Evolutionary conservation across 1,139 yeast species (phyloP), one percentile per base, ranked within the genome.

Genomic region (Yamadazyma oceani): DNA sequence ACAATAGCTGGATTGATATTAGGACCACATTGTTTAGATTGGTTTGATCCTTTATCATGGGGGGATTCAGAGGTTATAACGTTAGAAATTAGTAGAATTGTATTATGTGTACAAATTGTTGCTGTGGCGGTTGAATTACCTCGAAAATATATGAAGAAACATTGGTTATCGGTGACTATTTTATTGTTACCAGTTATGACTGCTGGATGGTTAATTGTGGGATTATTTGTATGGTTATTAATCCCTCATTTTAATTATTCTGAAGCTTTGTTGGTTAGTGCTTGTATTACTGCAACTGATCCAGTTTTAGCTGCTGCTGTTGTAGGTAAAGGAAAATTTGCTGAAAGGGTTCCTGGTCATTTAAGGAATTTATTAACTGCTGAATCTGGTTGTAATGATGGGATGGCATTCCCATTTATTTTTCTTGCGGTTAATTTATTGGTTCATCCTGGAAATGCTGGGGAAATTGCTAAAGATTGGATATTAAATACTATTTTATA

Each of bases 101-200:
- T 90, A 10, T 67, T 92, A 51, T 86, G 95, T 58, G 80, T 92
- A 38, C 97, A 92, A 66, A 92, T 92, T 53, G 95, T 92, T 52
- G 97, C 97, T 10, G 97, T 90, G 32, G 96, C 98, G 1, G 97
- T 92, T 28, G 97, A 92, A 63, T 70, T 92, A 61, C 98, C 98
- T 14, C 81, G 87, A 48, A 88, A 88, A 58, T 92, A 92, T 61
- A 86, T 92, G 92, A 73, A 82, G 51, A 83, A 80, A 51, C 98
- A 92, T 59, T 88, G 96, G 95, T 50, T 80, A 12, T 85, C 96
- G 1, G 94, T 92, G 21, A 64, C 82, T 12, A 72, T 88, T 53
- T 72, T 92, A 40, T 68, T 92, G 39, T 69, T 90, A 8, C 97
- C 97, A 0, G 95, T 89, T 25, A 92, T 92, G 98, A 86, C 96